Base-by-base conservation (phyloP, 2,329 filamentous ascomycete genomes). In the Thelonectria olida region DNA sequence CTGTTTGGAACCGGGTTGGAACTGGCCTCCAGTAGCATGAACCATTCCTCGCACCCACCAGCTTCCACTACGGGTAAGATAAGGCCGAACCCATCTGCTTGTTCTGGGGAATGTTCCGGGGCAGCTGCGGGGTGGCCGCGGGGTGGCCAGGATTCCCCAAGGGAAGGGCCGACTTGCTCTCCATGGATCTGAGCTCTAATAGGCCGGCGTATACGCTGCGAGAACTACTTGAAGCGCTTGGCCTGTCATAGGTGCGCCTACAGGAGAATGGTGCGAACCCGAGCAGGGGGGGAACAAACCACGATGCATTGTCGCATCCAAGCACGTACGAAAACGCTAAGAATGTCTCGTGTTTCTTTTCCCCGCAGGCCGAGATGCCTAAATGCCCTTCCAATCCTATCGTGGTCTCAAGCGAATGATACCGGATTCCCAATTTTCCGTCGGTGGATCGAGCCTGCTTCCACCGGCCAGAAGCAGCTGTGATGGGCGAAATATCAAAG, bases 241-340 rank as follows among this genome's bases (percentile, higher is more conserved):
- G 19, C 36, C 42, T 23, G 50, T 47, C 20, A 69, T 67, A 67
- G 64, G 67, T 58, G 67, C 67, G 67, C 58, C 42, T 66, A 65
- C 51, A 17, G 12, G 25, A 19, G 13, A 60, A 22, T n/a, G 25
- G 45, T 38, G 52, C 50, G 44, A 57, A 64, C 66, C 10, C 10
- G 27, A 28, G 27, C 27, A 28, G 27, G 27, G 27, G 27, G 27
- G 27, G 6, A 10, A 10, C 10, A 28, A 28, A 28, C 6, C 27
- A 28, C 27, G 27, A 28, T 28, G 10, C 27, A 28, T 28, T 28
- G 7, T 28, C 27, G 27, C 27, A 7, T 28, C 27, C 27, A 6
- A 28, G 10, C 27, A 28, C 7, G 27, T 10, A 6, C 7, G 7
- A 10, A 28, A 28, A 28, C 27, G 27, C 10, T n/a, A n/a, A n/a